Base-by-base conservation (phyloP, 495 filamentous ascomycete genomes). In the Lophiotrema nucula region DNA sequence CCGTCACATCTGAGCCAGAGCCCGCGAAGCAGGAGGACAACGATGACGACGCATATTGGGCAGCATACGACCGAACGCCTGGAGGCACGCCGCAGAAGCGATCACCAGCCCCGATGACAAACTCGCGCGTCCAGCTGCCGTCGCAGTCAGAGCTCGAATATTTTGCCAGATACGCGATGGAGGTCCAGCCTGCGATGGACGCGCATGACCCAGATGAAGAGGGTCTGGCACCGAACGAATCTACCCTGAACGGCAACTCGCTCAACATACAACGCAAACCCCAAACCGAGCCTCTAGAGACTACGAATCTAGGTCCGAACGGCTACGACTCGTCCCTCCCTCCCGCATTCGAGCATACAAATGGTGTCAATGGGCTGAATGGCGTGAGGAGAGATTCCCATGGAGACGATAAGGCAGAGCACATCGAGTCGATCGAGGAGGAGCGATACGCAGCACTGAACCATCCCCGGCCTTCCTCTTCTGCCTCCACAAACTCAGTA, bases 11-110 rank as follows among this genome's bases (percentile, higher is more conserved):
- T 42, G 35, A 60, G 18, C 53, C 53, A 1, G 38, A 46, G 18
- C 23, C 35, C 23, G 31, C 46, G 19, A 22, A 58, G 25, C 57
- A 76, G 44, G 55, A 67, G 12, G 53, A 66, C 0, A 71, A 77
- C 11, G 89, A 95, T 25, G 91, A 96, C 56, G 91, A 91, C 58
- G 88, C 84, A 63, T 98, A 97, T 72, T 98, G 93, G 93, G 89
- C 85, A 25, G 85, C 86, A 58, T 98, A 98, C 69, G 93, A 97
- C 75, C 82, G 84, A 8, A 93, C 90, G 11, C 88, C 89, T 1
- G 82, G 82, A 6, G 78, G 83, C 28, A 92, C 90, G 18, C 92
- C 92, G 4, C 83, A 74, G 0, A 85, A 88, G 52, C 74, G 70
- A 27, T 85, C 85, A 11, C 82, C 84, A 1, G 82, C 82, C 1